Evolutionary conservation across 371 early-diverging fungal species (phyloP).

Genomic region (Mucor piriformis): DNA sequence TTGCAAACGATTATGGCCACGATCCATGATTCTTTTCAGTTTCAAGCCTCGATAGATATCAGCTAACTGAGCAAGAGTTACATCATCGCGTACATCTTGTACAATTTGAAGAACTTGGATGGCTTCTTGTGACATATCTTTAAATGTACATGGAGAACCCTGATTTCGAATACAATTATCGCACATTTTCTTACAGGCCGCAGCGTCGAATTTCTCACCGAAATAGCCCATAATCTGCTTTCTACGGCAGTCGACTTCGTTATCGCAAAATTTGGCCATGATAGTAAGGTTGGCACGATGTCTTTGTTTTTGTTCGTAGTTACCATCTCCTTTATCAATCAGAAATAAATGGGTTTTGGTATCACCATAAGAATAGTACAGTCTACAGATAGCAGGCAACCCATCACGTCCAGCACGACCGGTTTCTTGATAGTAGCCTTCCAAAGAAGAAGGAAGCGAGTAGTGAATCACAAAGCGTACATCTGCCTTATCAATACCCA

Average conservation of each 20-base stretch:
- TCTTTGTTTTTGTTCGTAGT: conserved; percentile 82
- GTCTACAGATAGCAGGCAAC: conserved; percentile 78
- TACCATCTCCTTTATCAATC: conserved; percentile 90
- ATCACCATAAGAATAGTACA: conserved; percentile 91
- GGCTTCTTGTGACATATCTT: conserved; percentile 66
- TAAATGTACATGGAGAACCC: conserved; percentile 12
- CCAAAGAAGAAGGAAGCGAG: conserved; percentile 93
- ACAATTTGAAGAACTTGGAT: conserved; percentile 55
- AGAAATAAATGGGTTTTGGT: conserved; percentile 71
- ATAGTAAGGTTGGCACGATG: conserved; percentile 84
- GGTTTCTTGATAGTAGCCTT: conserved; percentile 99
- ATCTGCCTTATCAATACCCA: conserved; percentile 99
- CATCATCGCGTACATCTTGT: conserved; percentile 40
- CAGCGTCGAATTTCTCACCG: conserved; percentile 84
- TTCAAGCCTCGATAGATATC: conserved; percentile 84
- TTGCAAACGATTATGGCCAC: conserved; percentile 50
- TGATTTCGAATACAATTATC: conserved; percentile 84
- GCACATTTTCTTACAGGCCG: conserved; percentile 83
- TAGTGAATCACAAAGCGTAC: conserved; percentile 99
- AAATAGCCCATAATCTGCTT: conserved; percentile 94
- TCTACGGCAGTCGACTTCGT: conserved; percentile 92
- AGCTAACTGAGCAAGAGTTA: conserved; percentile 73
- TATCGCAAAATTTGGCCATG: conserved; percentile 96
- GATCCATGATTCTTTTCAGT: conserved; percentile 54
- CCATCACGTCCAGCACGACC: conserved; percentile 99